Evolutionary conservation across 116 monocot species (phyloP), one percentile per base, ranked within the genome.

Genomic region (Phalaenopsis hybrid): DNA sequence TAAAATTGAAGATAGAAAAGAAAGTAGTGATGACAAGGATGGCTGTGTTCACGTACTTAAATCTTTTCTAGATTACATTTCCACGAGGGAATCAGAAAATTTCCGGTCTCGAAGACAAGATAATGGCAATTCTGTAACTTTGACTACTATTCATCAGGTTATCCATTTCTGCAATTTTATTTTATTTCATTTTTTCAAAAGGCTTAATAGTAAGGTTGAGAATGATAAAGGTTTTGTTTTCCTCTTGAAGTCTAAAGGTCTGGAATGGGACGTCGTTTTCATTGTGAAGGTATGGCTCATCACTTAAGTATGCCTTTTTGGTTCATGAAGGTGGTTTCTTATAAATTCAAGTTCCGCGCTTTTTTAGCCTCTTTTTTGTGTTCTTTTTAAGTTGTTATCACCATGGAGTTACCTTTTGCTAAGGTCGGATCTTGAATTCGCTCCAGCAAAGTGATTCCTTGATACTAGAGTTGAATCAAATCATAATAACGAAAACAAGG

Each of bases 131-230:
- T 97, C 97, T 41, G 83, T 94, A 76, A 91, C 92, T n/a, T 76
- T 97, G 79, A 97, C 97, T 23, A 97, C 97, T 13, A 97, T 97
- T 84, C 97, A 97, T 84, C 94, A 97, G 96, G 96, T 97, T 45
- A 63, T 55, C 84, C 43, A 43, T 80, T 46, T 78, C 2, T 17
- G 57, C 41, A 18, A 34, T 34, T 68, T 16, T n/a, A 11, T 81
- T 23, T 34, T 41, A 63, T 79, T 67, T 65, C 6, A 17, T 78
- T 51, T 3, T 41, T 78, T 58, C 50, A 37, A 80, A 23, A 23
- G 61, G 75, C 57, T 59, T 44, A 21, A 74, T 37, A 52, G 21
- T 17, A 69, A 83, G 55, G 6, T 51, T 77, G 28, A 37, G 68
- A 37, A 31, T 78, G 58, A 68, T 77, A 25, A 82, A n/a, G 28